These are phyloP conservation scores for Vitis labrusca DNA, from an alignment of 164 flowering plant species.

Conservation along the genomic window DNA sequence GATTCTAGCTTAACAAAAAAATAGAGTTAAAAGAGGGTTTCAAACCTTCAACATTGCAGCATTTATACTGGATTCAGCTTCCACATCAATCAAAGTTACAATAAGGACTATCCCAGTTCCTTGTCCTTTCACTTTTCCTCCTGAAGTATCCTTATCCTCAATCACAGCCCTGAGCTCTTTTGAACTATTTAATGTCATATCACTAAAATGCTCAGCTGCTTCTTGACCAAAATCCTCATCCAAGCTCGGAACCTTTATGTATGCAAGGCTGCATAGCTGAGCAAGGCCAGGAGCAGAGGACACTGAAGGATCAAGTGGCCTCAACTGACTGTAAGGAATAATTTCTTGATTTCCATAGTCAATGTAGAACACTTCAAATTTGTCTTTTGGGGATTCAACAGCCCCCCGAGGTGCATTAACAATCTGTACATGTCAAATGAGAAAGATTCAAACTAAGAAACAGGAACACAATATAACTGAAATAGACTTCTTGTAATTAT, in stretches of 20 bases:
- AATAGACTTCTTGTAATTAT: too few relatives aligned
- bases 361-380: slow-evolving; percentile 90
- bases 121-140: slow-evolving; percentile 92
- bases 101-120: slow-evolving; percentile 80
- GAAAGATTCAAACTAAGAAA: background rate
- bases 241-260: slow-evolving; percentile 70
- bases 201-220: slow-evolving; percentile 77
- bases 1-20: background rate
- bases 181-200: slow-evolving; percentile 44
- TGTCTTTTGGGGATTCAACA: slow-evolving; percentile 66
- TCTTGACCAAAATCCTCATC: slow-evolving; percentile 92
- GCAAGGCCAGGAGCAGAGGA: slow-evolving; percentile 80
- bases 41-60: slow-evolving; percentile 81
- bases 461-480: background rate
- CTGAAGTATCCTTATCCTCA: slow-evolving; percentile 84
- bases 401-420: slow-evolving; percentile 86
- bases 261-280: slow-evolving; percentile 90
- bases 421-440: slow-evolving; percentile 42
- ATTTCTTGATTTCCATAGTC: slow-evolving; percentile 96
- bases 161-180: slow-evolving; percentile 69
- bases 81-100: slow-evolving; percentile 71
- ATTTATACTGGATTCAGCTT: slow-evolving; percentile 70
- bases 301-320: slow-evolving; percentile 79
- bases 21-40: background rate
- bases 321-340: slow-evolving; percentile 60